phyloP scores from a whole-genome alignment of 495 filamentous ascomycete species.

The Cercophora scortea region DNA sequence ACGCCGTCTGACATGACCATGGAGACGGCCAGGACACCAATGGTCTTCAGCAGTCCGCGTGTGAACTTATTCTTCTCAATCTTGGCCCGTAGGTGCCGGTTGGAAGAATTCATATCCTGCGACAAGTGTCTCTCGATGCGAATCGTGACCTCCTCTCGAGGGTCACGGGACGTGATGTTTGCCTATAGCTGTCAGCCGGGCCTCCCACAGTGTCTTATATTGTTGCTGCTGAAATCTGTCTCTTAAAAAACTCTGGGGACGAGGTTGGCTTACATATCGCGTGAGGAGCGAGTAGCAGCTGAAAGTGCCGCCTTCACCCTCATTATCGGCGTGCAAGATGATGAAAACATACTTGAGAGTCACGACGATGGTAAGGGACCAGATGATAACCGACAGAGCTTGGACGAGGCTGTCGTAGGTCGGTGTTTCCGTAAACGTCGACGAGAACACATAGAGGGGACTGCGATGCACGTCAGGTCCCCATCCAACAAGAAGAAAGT shows the following conservation, averaged over 20 bases:
- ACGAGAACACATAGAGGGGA: conserved; percentile 66
- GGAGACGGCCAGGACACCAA: conserved; percentile 64
- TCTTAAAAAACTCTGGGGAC: neutral
- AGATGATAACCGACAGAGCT: conserved; percentile 65
- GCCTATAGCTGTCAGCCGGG: conserved; percentile 22
- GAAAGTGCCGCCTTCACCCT: conserved; percentile 74
- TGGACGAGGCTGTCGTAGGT: conserved; percentile 56
- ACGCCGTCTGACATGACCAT: conserved; percentile 64
- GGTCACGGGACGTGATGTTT: conserved; percentile 49
- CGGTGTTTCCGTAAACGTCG: conserved; percentile 53
- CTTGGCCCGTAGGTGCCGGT: conserved; percentile 42
- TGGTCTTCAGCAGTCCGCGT: conserved; percentile 49
- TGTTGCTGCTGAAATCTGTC: neutral
- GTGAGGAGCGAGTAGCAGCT: conserved; percentile 63
- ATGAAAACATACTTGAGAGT: conserved; percentile 66
- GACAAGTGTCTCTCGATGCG: conserved; percentile 55
- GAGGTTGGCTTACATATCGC: conserved; percentile 50
- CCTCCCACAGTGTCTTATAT: too few relatives aligned
- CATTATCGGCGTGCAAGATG: conserved; percentile 63
- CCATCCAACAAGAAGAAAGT: neutral
- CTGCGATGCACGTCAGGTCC: neutral
- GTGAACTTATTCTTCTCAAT: conserved; percentile 51
- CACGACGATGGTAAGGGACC: conserved; percentile 66
- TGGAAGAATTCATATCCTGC: conserved; percentile 43
- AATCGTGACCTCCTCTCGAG: conserved; percentile 37